These are phyloP conservation scores for Salix exigua DNA, from an alignment of 345 rosid genomes.

Conservation along the genomic window DNA sequence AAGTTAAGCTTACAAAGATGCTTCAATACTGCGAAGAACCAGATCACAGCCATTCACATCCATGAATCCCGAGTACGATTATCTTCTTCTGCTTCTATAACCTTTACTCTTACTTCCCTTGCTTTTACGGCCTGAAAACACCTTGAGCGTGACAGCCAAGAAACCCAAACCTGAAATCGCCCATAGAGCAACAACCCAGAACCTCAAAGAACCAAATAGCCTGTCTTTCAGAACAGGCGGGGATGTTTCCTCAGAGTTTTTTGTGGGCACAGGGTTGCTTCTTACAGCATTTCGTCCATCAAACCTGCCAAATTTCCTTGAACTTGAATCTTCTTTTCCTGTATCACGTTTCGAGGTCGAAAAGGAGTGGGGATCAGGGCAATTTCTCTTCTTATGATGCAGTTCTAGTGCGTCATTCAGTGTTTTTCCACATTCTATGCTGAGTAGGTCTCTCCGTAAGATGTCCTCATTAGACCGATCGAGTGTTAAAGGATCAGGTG, in stretches of 20 bases:
- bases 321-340: slow-evolving; percentile 26
- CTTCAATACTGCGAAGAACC: slow-evolving; percentile 39
- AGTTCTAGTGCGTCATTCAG: slow-evolving; percentile 71
- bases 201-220: slow-evolving; percentile 51
- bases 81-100: slow-evolving; percentile 61
- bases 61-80: slow-evolving; percentile 38
- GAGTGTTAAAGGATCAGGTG: slow-evolving; percentile 62
- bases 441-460: slow-evolving; percentile 69
- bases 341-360: slow-evolving; percentile 20
- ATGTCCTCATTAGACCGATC: slow-evolving; percentile 42
- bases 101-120: slow-evolving; percentile 63
- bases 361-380: slow-evolving; percentile 45
- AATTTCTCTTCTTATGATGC: slow-evolving; percentile 74
- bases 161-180: slow-evolving; percentile 69
- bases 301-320: slow-evolving; percentile 44
- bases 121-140: slow-evolving; percentile 50
- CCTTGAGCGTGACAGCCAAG: slow-evolving; percentile 47
- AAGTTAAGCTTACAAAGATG: slow-evolving; percentile 27
- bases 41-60: slow-evolving; percentile 48
- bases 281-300: slow-evolving; percentile 18
- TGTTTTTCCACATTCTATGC: slow-evolving; percentile 83
- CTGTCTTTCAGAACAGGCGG: slow-evolving; percentile 37
- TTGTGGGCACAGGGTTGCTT: slow-evolving; percentile 22
- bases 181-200: slow-evolving; percentile 78
- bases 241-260: slow-evolving; percentile 33